Percentiles rank a stretch among this genome's conserved stretches.
Conservation (phyloP, 2,329 filamentous ascomycete species). For the Simplicillium sp. region DNA sequence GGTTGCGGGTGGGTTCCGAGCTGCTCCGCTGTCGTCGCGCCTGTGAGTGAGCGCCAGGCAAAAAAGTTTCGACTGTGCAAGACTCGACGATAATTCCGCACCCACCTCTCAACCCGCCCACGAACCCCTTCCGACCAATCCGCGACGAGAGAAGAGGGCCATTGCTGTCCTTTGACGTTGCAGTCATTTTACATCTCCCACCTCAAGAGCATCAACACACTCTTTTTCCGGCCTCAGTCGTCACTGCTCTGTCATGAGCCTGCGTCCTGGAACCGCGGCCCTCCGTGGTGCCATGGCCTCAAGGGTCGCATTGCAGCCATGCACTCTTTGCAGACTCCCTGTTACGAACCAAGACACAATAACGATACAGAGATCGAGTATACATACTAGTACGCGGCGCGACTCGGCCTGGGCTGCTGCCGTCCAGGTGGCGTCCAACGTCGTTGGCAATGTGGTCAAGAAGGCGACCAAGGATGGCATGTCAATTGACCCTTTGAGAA, state of each 20-base stretch:
- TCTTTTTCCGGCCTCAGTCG: too few relatives aligned
- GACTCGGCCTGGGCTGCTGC: conserved; percentile 69
- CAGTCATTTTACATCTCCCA: too few relatives aligned
- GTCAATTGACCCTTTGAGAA: conserved; percentile 76
- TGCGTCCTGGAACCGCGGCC: conserved; percentile 42
- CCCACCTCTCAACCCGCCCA: too few relatives aligned
- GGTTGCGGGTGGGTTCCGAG: conserved; percentile 6
- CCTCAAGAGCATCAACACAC: too few relatives aligned
- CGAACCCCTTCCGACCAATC: neutral
- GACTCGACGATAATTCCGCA: too few relatives aligned
- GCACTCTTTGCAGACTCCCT: conserved; percentile 21
- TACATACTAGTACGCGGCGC: conserved; percentile 34
- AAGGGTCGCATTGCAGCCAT: conserved; percentile 17
- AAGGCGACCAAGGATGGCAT: conserved; percentile 55
- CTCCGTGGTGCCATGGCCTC: conserved; percentile 29
- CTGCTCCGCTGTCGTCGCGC: conserved; percentile 3
- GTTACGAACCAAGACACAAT: conserved; percentile 20
- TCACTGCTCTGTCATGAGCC: conserved; percentile 33
- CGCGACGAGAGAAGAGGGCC: too few relatives aligned
- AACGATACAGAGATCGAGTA: conserved; percentile 17
- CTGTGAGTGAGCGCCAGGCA: neutral
- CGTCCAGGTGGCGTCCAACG: conserved; percentile 59
- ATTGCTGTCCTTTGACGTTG: too few relatives aligned
- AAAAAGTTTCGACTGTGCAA: conserved; percentile 9
- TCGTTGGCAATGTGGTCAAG: conserved; percentile 59